phyloP scores from a whole-genome alignment of 371 early-diverging fungal species.

The Apophysomyces sp. region DNA sequence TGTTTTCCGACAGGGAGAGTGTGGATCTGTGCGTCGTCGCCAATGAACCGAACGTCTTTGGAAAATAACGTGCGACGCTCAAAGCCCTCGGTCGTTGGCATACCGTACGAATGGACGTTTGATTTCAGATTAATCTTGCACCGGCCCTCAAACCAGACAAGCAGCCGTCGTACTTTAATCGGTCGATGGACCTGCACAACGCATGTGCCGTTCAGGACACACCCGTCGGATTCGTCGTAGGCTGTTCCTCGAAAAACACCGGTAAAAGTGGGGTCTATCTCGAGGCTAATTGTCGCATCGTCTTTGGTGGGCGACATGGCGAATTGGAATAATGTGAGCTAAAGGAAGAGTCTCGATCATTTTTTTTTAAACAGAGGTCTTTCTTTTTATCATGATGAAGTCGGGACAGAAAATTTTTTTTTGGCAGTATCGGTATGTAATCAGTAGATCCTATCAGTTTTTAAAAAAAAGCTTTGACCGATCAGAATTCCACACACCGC shows the following conservation, averaged over 20 bases:
- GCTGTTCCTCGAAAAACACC: conserved; percentile 44
- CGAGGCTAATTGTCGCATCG: conserved; percentile 31
- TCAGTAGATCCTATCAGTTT: not conserved
- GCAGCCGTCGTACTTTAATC: conserved; percentile 39
- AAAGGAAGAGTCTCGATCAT: not conserved
- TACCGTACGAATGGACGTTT: conserved; percentile 14
- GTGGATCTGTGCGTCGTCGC: conserved; percentile 33
- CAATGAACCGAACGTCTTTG: conserved; percentile 31
- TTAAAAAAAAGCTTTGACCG: no score
- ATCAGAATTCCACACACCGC: no score
- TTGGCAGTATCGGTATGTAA: not conserved
- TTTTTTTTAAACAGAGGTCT: not conserved
- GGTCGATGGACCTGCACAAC: conserved; percentile 34
- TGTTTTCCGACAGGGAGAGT: conserved; percentile 34
- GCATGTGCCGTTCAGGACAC: conserved; percentile 37
- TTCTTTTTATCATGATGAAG: no score
- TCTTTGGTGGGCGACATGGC: conserved; percentile 21
- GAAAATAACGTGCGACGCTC: conserved; percentile 38
- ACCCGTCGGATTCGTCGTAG: conserved; percentile 51
- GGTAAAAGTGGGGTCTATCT: conserved; percentile 41
- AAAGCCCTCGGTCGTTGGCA: conserved; percentile 27
- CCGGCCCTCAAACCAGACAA: conserved; percentile 47
- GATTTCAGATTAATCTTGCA: conserved; percentile 37
- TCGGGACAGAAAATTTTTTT: not conserved
- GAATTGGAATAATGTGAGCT: not conserved